A percentile compares a stretch with the other conserved stretches of the same genome.
Evolutionary conservation across 78 protist genomes (phyloP).

Genomic region (Dictyostelium intermedium): DNA sequence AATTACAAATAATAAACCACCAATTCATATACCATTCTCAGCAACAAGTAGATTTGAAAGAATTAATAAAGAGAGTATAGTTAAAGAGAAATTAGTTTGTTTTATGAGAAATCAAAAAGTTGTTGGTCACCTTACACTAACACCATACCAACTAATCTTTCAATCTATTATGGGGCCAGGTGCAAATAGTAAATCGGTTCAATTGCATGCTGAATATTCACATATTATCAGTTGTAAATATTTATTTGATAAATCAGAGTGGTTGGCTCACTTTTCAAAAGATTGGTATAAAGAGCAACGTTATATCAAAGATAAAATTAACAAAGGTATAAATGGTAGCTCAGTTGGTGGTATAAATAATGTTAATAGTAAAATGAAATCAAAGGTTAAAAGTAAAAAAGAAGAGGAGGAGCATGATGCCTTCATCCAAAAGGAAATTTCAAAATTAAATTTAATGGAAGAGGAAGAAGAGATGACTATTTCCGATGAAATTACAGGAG

Average conservation of each 20-base stretch:
- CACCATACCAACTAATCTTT: slow-evolving; percentile 49
- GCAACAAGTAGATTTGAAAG: background rate
- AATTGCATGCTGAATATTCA: slow-evolving; percentile 35
- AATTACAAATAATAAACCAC: background rate
- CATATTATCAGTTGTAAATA: slow-evolving; percentile 68
- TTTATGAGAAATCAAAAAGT: slow-evolving; percentile 38
- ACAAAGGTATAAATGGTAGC: background rate
- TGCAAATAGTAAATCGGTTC: background rate
- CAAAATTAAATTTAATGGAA: slow-evolving; percentile 66
- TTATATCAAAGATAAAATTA: slow-evolving; percentile 24
- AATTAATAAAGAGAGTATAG: slow-evolving; percentile 40
- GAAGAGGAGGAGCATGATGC: slow-evolving; percentile 28
- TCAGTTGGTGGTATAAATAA: background rate
- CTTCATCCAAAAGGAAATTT: slow-evolving; percentile 48
- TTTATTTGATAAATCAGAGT: slow-evolving; percentile 42
- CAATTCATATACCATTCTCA: slow-evolving; percentile 5
- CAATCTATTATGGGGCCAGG: slow-evolving; percentile 18
- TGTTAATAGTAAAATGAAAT: background rate
- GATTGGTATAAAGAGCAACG: slow-evolving; percentile 72
- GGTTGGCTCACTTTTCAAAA: slow-evolving; percentile 60
- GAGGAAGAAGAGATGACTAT: slow-evolving; percentile 13
- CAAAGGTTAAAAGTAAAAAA: background rate
- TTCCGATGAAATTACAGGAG: background rate
- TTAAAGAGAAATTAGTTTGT: slow-evolving; percentile 61
- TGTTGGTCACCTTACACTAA: slow-evolving; percentile 31